These are phyloP conservation scores for Xylariales sp. DNA, from an alignment of 2,329 filamentous ascomycete species.

Conservation along the genomic window DNA sequence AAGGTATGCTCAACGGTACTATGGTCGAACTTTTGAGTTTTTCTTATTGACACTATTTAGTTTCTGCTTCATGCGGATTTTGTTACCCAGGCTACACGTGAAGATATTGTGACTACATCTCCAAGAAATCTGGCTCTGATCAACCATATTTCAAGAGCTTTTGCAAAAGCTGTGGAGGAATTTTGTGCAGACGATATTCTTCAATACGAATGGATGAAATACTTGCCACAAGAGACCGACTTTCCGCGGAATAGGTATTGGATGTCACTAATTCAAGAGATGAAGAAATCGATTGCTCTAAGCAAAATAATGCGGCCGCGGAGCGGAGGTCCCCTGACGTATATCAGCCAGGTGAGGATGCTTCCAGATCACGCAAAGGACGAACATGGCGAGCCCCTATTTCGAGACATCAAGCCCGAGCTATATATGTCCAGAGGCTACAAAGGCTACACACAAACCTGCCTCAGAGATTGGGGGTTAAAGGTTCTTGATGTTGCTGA, in stretches of 20 bases:
- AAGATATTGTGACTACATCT: conserved; percentile 35
- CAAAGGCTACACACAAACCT: neutral
- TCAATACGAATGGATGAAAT: conserved; percentile 40
- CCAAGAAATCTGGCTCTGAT: conserved; percentile 31
- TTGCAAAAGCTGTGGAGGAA: conserved; percentile 31
- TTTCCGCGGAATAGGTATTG: conserved; percentile 23
- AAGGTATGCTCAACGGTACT: conserved; percentile 23
- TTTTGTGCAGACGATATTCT: conserved; percentile 33
- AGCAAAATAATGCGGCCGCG: neutral
- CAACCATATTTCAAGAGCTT: conserved; percentile 29
- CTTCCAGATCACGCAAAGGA: conserved; percentile 5
- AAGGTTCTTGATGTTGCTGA: neutral
- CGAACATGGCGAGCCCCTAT: conserved; percentile 15
- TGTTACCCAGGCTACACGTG: conserved; percentile 37
- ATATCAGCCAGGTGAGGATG: neutral
- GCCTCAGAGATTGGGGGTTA: conserved; percentile 9
- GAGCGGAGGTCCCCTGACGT: neutral
- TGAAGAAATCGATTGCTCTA: conserved; percentile 11
- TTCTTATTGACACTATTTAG: conserved; percentile 13
- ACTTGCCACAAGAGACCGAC: conserved; percentile 27
- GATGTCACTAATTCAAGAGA: conserved; percentile 16
- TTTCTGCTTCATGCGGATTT: conserved; percentile 49
- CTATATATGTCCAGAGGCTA: conserved; percentile 13
- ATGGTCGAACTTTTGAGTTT: neutral
- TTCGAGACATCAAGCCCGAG: conserved; percentile 12